Evolutionary conservation across 306 rosid genomes (phyloP), one percentile per base, ranked within the genome.

Genomic region (Inga oerstediana): DNA sequence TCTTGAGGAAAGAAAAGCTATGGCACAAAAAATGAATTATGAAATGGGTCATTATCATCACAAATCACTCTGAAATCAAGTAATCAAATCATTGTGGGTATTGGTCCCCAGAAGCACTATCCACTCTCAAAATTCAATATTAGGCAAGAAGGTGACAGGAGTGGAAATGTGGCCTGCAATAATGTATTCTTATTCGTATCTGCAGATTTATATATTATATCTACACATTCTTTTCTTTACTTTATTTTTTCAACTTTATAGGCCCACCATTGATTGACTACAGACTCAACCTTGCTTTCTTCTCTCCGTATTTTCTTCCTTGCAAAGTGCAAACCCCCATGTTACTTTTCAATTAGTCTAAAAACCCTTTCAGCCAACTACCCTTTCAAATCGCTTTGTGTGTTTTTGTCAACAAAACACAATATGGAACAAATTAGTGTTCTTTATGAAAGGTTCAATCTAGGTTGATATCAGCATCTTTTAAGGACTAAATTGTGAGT

Each of bases 61-160:
- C 64, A 80, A 71, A 80, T 83, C 73, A 85, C 32, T 74, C 62
- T 51, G 66, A 82, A 69, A 78, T 37, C 70, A 30, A 30, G 43
- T 15, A 43, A 64, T 45, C 8, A 20, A 15, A 32, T 65, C 10
- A 62, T 43, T 44, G 46, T 24, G 32, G 87, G 48, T 39, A 72
- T 70, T 81, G 85, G 84, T 83, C 84, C 84, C 78, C n/a, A 1
- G 0, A 12, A 75, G 75, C 75, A 83, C 82, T 84, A 83, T 64
- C 86, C 83, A 81, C 89, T 80, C 76, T 79, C 51, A 44, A 83
- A 83, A 85, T 83, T 80, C 72, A 83, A 86, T 78, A 78, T 78
- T 70, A 32, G 54, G 75, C 68, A 74, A 83, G 89, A 88, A 78
- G 1, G 76, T 83, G 91, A 88, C 87, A 62, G 84, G 86, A 88